Conservation (phyloP, 1,284 basidiomycete species). For the Phenoliferia sp. region DNA sequence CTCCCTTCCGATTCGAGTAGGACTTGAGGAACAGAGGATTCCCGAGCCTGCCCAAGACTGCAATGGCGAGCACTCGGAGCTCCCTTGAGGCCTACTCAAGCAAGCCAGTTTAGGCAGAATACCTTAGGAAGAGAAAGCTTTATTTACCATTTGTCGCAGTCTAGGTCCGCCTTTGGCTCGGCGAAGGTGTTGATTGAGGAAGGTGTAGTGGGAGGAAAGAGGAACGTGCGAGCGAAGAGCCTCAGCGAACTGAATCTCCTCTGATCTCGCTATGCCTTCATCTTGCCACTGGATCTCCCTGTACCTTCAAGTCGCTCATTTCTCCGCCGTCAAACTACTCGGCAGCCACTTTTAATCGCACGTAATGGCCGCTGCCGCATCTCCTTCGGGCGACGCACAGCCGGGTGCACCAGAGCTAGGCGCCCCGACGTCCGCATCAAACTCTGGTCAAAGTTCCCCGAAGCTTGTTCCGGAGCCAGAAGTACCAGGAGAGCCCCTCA, state of each 20-base stretch:
- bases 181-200: neutral
- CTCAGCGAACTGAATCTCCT: too few relatives aligned
- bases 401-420: neutral
- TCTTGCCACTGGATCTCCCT: too few relatives aligned
- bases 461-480: neutral
- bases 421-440: neutral
- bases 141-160: neutral
- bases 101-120: neutral
- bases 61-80: conserved; percentile 27
- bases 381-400: too few relatives aligned
- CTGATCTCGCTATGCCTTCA: too few relatives aligned
- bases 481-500: conserved; percentile 13
- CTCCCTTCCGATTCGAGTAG: conserved; percentile 13
- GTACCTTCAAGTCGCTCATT: neutral
- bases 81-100: too few relatives aligned
- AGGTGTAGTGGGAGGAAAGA: neutral
- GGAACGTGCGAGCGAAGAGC: neutral
- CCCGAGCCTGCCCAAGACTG: conserved; percentile 30
- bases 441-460: neutral
- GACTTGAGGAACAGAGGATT: conserved; percentile 27
- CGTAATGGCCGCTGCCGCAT: too few relatives aligned
- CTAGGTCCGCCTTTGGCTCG: neutral
- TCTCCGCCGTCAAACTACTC: too few relatives aligned
- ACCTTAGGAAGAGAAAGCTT: neutral
- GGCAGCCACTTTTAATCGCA: too few relatives aligned